phyloP scores from a whole-genome alignment of 208 protist species.

The Crithidia acanthocephali region DNA sequence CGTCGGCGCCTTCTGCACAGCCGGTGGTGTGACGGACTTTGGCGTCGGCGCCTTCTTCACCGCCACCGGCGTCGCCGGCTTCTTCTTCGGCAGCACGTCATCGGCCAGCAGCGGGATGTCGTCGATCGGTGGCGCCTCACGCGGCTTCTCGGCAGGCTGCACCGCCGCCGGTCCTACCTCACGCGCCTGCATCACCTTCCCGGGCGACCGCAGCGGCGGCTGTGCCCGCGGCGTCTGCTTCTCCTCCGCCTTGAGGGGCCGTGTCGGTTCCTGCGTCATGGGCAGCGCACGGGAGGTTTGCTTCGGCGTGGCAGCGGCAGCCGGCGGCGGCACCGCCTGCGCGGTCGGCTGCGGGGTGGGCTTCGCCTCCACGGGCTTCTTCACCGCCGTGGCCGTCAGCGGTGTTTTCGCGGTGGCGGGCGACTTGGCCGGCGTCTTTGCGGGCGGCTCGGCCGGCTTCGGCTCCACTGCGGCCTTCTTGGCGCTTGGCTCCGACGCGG shows the following conservation, averaged over 20 bases:
- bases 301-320: constrained; percentile 1
- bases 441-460: background rate
- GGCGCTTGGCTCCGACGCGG: constrained; percentile 10
- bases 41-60: constrained; percentile 2
- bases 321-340: background rate
- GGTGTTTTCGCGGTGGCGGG: background rate
- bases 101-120: constrained; percentile 34
- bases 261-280: background rate
- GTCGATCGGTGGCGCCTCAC: constrained; percentile 14
- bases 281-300: background rate
- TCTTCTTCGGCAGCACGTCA: constrained; percentile 24
- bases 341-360: background rate
- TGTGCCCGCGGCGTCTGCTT: background rate
- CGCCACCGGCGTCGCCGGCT: background rate
- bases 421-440: background rate
- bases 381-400: background rate
- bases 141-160: constrained; percentile 1
- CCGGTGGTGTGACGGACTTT: background rate
- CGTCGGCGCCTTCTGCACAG: background rate
- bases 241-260: background rate
- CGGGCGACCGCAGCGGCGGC: background rate
- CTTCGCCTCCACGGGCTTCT: constrained; percentile 6
- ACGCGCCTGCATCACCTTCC: background rate
- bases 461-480: constrained; percentile 11
- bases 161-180: background rate